Conservation (phyloP, 1,284 basidiomycete genomes). For the Mycena sp. region DNA sequence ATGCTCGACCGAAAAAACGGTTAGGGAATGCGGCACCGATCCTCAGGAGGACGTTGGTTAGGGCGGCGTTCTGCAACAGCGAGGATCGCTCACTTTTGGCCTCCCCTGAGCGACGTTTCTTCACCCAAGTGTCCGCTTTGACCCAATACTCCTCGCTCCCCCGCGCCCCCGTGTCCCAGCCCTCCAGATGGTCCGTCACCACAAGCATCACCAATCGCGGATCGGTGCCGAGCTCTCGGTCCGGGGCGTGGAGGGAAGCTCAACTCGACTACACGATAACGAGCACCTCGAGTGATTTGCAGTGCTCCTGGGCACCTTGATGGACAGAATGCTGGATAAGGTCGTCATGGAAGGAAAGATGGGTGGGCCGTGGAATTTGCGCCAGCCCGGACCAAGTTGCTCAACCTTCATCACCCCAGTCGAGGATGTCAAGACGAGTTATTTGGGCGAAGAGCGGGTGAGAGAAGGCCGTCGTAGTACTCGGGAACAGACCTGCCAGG, state of each 20-base stretch:
- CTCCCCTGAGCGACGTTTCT: neutral
- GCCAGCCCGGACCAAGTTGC: neutral
- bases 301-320: neutral
- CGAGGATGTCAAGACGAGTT: neutral
- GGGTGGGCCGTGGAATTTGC: neutral
- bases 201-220: conserved; percentile 7
- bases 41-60: too few relatives aligned
- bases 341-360: neutral
- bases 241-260: neutral
- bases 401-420: neutral
- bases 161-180: neutral
- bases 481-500: neutral
- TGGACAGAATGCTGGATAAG: neutral
- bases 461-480: neutral
- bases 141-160: conserved; percentile 1
- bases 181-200: neutral
- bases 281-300: neutral
- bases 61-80: too few relatives aligned
- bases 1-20: too few relatives aligned
- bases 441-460: neutral
- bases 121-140: neutral
- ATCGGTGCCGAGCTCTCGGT: neutral
- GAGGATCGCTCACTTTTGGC: neutral
- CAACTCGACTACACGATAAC: neutral
- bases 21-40: too few relatives aligned